Percentiles rank a stretch among this genome's conserved stretches.
Conservation (phyloP, 768 basidiomycete species). For the Auriscalpium vulgare region DNA sequence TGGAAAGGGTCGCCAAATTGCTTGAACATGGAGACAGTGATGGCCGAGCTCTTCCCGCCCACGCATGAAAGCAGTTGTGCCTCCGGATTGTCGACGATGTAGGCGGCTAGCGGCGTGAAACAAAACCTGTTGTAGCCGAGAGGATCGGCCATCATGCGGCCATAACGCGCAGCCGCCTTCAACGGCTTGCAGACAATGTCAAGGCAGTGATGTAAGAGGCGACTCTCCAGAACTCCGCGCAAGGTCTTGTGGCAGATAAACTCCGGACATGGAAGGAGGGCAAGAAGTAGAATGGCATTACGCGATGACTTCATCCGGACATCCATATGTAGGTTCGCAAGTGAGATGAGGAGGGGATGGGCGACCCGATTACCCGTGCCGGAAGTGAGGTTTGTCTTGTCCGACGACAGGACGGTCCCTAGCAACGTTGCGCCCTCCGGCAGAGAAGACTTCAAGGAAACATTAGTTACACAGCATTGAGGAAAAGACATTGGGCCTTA, state of each 20-base stretch:
- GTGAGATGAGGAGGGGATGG: constrained; percentile 9
- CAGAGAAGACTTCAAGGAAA: background rate
- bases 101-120: background rate
- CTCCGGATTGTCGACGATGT: background rate
- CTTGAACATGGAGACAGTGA: background rate
- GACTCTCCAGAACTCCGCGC: background rate
- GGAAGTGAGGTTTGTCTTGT: background rate
- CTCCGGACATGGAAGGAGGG: background rate
- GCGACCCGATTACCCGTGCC: constrained; percentile 1
- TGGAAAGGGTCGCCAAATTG: constrained; percentile 1
- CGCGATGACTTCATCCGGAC: background rate
- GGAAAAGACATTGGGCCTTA: background rate
- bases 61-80: background rate
- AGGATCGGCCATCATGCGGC: background rate
- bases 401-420: background rate
- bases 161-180: background rate
- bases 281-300: background rate
- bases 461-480: background rate
- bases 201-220: background rate
- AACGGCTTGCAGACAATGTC: background rate
- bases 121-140: background rate
- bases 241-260: background rate
- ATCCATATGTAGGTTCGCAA: constrained; percentile 9
- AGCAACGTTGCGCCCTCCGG: constrained; percentile 1
- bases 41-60: background rate